phyloP scores from a whole-genome alignment of 2,329 filamentous ascomycete species.

The Lasiodiplodia theobromae region DNA sequence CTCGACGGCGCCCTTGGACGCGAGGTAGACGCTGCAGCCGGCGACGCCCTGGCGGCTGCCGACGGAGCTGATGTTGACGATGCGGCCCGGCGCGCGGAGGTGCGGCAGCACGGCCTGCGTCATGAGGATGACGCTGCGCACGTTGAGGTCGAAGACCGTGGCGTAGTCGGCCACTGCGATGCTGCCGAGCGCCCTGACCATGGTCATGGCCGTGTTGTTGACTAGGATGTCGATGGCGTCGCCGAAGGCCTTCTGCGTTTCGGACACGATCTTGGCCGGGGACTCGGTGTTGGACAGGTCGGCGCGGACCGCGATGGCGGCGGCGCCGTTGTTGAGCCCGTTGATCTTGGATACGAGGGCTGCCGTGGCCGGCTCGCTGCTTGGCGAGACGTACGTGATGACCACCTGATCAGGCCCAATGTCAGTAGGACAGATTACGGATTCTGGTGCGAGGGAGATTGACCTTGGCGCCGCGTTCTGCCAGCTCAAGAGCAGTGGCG shows the following conservation, averaged over 20 bases:
- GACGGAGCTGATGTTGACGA: constrained; percentile 94
- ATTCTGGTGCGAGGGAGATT: too few species aligned
- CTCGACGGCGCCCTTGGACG: constrained; percentile 82
- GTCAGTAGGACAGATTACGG: too few species aligned
- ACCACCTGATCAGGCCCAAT: too few species aligned
- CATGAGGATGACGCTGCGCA: constrained; percentile 91
- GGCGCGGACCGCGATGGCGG: constrained; percentile 75
- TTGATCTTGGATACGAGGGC: constrained; percentile 39
- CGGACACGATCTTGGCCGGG: constrained; percentile 68
- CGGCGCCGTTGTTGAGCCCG: constrained; percentile 43
- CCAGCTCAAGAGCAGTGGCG: too few species aligned
- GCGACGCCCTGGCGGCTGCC: constrained; percentile 86
- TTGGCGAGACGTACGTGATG: constrained; percentile 52
- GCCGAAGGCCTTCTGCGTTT: constrained; percentile 60
- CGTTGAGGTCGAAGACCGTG: constrained; percentile 90
- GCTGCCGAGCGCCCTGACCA: constrained; percentile 83
- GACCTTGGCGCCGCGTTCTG: too few species aligned
- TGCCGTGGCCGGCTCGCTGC: constrained; percentile 44
- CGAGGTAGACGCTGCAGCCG: constrained; percentile 90
- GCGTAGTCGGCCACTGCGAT: constrained; percentile 83
- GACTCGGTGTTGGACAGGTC: constrained; percentile 88
- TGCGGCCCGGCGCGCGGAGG: constrained; percentile 74
- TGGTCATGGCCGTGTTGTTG: constrained; percentile 95
- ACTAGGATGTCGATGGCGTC: constrained; percentile 86
- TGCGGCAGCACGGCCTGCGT: constrained; percentile 56